phyloP scores from a whole-genome alignment of 169 alveolate species.

The Cryptosporidium parvum region DNA sequence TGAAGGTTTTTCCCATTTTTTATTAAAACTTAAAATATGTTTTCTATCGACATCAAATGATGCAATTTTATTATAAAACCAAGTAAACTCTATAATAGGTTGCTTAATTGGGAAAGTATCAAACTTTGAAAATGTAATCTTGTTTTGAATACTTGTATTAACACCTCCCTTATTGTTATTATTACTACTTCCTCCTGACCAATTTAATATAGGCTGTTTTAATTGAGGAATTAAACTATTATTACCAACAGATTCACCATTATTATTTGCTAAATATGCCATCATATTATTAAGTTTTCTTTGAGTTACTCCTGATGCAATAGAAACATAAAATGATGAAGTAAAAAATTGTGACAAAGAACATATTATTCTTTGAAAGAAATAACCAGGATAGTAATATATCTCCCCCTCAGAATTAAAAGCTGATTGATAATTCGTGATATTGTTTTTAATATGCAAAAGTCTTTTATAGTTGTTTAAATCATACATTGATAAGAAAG shows the following conservation, averaged over 20 bases:
- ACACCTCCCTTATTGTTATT: not conserved
- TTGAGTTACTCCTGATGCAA: conserved; percentile 72
- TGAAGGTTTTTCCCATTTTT: conserved; percentile 48
- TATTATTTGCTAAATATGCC: not conserved
- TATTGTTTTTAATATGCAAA: conserved; percentile 5
- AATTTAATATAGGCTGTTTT: conserved; percentile 39
- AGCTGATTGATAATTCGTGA: not conserved
- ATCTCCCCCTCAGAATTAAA: conserved; percentile 29
- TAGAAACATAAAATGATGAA: conserved; percentile 64
- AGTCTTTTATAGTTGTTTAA: not conserved
- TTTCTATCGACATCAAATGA: conserved; percentile 69
- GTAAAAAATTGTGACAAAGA: conserved; percentile 65
- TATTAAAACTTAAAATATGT: conserved; percentile 43
- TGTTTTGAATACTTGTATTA: conserved; percentile 15
- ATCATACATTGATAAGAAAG: not conserved
- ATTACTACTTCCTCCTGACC: conserved; percentile 20
- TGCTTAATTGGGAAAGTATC: conserved; percentile 39
- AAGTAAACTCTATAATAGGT: conserved; percentile 57
- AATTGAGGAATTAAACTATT: not conserved
- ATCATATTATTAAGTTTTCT: conserved; percentile 25
- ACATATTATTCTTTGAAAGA: conserved; percentile 35
- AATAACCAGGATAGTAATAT: conserved; percentile 61
- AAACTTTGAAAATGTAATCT: conserved; percentile 29
- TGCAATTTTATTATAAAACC: conserved; percentile 49
- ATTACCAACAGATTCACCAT: not conserved